A percentile compares a stretch with the other conserved stretches of the same genome.
phyloP scores from a whole-genome alignment of 169 alveolate species.

The Ichthyophthirius multifiliis region DNA sequence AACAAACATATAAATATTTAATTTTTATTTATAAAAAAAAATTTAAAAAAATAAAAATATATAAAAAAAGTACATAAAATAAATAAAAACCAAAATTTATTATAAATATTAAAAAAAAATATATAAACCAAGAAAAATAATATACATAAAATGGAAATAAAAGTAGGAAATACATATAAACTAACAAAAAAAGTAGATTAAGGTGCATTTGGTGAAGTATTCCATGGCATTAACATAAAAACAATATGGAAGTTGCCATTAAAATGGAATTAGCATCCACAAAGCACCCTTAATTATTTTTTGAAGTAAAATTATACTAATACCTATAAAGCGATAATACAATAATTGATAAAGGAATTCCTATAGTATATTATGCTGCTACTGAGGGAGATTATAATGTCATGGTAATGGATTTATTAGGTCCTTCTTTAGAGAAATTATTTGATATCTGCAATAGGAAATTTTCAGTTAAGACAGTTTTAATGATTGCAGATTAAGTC shows the following conservation, averaged over 20 bases:
- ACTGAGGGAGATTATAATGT: constrained; percentile 53
- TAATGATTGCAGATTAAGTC: constrained; percentile 63
- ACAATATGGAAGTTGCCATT: constrained; percentile 68
- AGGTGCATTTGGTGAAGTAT: constrained; percentile 86
- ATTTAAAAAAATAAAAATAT: too few relatives aligned
- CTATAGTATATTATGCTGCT: constrained; percentile 43
- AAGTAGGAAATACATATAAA: constrained; percentile 68
- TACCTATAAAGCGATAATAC: constrained; percentile 27
- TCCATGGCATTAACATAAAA: constrained; percentile 56
- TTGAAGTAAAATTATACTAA: constrained; percentile 47
- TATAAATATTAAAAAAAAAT: too few relatives aligned
- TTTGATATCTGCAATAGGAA: constrained; percentile 57
- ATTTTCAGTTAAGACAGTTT: constrained; percentile 58
- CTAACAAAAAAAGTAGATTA: constrained; percentile 71
- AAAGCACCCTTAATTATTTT: constrained; percentile 57
- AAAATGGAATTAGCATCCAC: constrained; percentile 58
- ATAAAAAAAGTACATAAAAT: too few relatives aligned
- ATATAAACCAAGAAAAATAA: background rate
- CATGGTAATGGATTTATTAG: constrained; percentile 70
- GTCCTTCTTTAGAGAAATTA: constrained; percentile 71
- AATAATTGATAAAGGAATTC: constrained; percentile 44
- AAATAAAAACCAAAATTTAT: too few relatives aligned
- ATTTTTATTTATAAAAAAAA: too few relatives aligned
- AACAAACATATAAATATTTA: too few relatives aligned
- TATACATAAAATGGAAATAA: constrained; percentile 47